Evolutionary conservation across 2,329 filamentous ascomycete genomes (phyloP), one percentile per base, ranked within the genome.

Genomic region (Pyrenochaeta sp.): DNA sequence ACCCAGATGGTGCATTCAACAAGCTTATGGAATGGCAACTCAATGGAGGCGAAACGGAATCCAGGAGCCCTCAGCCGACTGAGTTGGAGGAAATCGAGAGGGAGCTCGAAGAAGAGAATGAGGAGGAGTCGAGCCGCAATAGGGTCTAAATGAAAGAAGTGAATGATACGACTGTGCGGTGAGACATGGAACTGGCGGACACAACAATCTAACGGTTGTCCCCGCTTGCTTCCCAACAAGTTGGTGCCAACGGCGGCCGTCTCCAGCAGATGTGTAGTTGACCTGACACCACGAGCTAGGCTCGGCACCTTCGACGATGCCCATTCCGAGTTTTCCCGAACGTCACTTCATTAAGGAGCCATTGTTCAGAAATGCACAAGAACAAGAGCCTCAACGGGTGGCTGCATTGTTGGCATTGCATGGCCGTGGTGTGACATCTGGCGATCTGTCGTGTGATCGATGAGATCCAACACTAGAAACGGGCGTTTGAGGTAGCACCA

Each of bases 21-120:
- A 95, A 91, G 79, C 83, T 99, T 52, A 99, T 99, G 95, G 94
- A 98, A 79, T 98, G 93, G 93, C 95, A 99, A 80, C 91, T 98
- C 87, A 95, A 86, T 69, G 94, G 93, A 12, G 90, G 91, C 8
- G 92, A 96, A 34, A 61, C 63, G 7, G 68, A 68, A 19, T 45
- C 64, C 1, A 58, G 57, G 50, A 76, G 67, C n/a, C 78, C 77
- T 3, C 66, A 66, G 30, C 75, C 76, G 8, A 83, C 76, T 6
- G 80, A 83, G 71, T 78, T 82, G 40, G 83, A 86, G 60, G 78
- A 85, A 55, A 83, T 85, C 68, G 78, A 85, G 62, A 48, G 60
- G 19, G 75, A 81, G 45, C 57, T 81, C 40, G 75, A 78, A 32
- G 59, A 67, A 10, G 76, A 72, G 37, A 71, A 76, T 24, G 75